Percentiles rank a stretch among this genome's conserved stretches.
phyloP scores from a whole-genome alignment of 2,329 filamentous ascomycete genomes.

The Capronia americana region DNA sequence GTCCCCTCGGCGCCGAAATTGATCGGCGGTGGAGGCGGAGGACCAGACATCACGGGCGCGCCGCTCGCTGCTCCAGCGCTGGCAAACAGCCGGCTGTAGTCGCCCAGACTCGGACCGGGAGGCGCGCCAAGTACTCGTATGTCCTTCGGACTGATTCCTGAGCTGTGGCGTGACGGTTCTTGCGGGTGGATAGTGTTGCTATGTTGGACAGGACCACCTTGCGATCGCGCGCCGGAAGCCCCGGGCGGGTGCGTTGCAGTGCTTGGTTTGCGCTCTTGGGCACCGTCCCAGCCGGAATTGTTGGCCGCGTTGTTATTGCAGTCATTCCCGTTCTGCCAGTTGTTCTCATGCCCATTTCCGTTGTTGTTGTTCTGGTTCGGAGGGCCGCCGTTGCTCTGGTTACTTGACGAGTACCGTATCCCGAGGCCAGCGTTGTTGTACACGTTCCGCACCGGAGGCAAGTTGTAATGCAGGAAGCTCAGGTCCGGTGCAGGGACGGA shows the following conservation, averaged over 20 bases:
- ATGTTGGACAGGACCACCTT: neutral
- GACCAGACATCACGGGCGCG: neutral
- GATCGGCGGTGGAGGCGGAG: conserved; percentile 11
- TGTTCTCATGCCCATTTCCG: conserved; percentile 11
- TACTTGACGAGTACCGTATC: conserved; percentile 16
- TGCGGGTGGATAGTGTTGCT: neutral
- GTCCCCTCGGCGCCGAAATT: conserved; percentile 2
- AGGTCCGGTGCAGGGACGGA: conserved; percentile 32
- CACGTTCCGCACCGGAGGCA: conserved; percentile 27
- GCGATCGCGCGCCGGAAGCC: neutral
- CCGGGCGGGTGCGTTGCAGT: neutral
- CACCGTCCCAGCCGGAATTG: conserved; percentile 26
- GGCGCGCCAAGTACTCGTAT: neutral
- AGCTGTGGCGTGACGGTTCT: conserved; percentile 5
- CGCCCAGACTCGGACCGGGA: neutral
- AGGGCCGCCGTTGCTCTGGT: conserved; percentile 10
- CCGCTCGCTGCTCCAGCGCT: no score
- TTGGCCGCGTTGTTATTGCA: conserved; percentile 6
- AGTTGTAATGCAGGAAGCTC: conserved; percentile 32
- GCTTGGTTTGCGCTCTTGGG: conserved; percentile 16
- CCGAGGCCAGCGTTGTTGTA: conserved; percentile 22
- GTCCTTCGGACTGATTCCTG: conserved; percentile 18
- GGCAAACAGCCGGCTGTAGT: neutral
- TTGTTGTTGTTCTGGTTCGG: conserved; percentile 1
- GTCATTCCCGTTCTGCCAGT: conserved; percentile 1